These are phyloP conservation scores for Leishmania tropica DNA, from an alignment of 208 protist genomes.

Conservation along the genomic window DNA sequence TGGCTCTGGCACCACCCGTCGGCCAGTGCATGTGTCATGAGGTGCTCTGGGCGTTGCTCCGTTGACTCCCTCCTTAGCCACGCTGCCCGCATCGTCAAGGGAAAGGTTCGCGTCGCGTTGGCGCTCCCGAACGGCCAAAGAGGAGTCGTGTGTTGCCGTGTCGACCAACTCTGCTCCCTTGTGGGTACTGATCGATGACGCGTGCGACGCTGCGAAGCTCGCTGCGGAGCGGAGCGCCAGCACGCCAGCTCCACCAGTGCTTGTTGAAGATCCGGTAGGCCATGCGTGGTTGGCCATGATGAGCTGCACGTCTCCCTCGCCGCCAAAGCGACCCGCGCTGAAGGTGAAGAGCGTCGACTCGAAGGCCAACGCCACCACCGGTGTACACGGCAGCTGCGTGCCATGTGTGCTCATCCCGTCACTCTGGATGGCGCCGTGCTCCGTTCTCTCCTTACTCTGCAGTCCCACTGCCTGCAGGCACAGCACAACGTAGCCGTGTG, in stretches of 20 bases:
- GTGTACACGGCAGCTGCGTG: constrained; percentile 10
- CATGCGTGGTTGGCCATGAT: constrained; percentile 20
- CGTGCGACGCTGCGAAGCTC: neutral
- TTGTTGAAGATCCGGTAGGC: neutral
- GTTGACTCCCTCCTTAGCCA: neutral
- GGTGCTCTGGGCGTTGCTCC: neutral
- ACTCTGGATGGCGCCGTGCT: constrained; percentile 1
- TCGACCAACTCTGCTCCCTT: neutral
- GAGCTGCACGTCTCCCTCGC: constrained; percentile 39
- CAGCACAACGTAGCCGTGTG: constrained; percentile 50
- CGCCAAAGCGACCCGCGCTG: constrained; percentile 29
- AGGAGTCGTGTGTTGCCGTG: neutral
- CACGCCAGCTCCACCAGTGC: neutral
- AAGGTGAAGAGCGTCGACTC: constrained; percentile 38
- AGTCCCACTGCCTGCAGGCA: constrained; percentile 34
- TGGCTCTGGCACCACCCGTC: neutral
- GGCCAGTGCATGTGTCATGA: neutral
- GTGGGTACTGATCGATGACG: neutral
- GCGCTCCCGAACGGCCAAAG: neutral
- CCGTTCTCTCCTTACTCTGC: constrained; percentile 3
- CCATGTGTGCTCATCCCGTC: constrained; percentile 1
- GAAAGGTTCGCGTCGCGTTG: neutral
- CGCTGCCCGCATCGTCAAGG: neutral
- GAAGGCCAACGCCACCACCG: constrained; percentile 28
- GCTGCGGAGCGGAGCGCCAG: neutral